phyloP scores from a whole-genome alignment of 768 basidiomycete genomes.

The Boletales sp. region DNA sequence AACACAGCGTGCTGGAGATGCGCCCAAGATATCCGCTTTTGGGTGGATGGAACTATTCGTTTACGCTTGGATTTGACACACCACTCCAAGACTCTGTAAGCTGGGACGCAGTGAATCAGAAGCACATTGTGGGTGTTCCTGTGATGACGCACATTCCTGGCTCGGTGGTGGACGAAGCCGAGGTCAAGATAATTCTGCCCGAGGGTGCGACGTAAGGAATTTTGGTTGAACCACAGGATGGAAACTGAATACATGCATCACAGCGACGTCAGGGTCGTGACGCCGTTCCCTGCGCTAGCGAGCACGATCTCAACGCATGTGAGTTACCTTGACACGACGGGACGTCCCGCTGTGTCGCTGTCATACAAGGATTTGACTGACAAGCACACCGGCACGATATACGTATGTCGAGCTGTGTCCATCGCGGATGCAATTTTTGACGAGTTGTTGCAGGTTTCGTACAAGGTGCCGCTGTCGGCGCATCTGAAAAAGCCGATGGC shows the following conservation, averaged over 20 bases:
- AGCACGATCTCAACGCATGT: slow-evolving; percentile 63
- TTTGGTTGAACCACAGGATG: slow-evolving; percentile 11
- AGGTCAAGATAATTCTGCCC: slow-evolving; percentile 78
- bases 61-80: slow-evolving; percentile 93
- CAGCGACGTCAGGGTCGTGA: slow-evolving; percentile 73
- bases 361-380: slow-evolving; percentile 72
- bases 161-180: slow-evolving; percentile 76
- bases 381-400: slow-evolving; percentile 75
- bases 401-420: slow-evolving; percentile 52
- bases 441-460: slow-evolving; percentile 64
- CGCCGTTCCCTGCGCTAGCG: slow-evolving; percentile 74
- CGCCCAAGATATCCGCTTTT: slow-evolving; percentile 88
- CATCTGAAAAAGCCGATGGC: slow-evolving; percentile 84
- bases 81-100: slow-evolving; percentile 69
- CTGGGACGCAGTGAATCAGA: slow-evolving; percentile 59
- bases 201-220: slow-evolving; percentile 88
- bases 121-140: slow-evolving; percentile 77
- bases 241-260: slow-evolving; percentile 8
- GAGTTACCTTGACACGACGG: slow-evolving; percentile 90
- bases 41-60: slow-evolving; percentile 97
- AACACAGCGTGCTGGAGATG: slow-evolving; percentile 73
- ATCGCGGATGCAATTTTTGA: slow-evolving; percentile 7
- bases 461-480: slow-evolving; percentile 76
- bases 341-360: slow-evolving; percentile 77
- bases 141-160: slow-evolving; percentile 81